phyloP scores from a whole-genome alignment of 1,284 basidiomycete species.

The Tetrapyrgos nigripes region DNA sequence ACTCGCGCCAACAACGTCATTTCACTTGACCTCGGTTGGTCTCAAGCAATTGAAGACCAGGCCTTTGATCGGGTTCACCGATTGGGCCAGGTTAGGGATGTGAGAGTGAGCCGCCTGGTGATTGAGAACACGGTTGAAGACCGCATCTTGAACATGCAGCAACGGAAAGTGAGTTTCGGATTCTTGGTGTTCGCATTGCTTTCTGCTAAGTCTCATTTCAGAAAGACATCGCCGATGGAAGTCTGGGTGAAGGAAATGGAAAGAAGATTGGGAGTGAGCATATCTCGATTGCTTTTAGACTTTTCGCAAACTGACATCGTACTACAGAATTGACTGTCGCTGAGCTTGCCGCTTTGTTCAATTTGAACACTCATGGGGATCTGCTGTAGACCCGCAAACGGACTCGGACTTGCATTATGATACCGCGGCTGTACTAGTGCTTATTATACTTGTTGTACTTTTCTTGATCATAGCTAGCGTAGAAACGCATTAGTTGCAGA shows the following conservation, averaged over 20 bases:
- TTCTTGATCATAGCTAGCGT: too few species aligned
- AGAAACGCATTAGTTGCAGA: too few species aligned
- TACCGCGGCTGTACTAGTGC: too few species aligned
- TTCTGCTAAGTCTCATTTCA: slow-evolving; percentile 21
- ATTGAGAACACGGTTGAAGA: slow-evolving; percentile 65
- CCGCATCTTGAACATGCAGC: slow-evolving; percentile 62
- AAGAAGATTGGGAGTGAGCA: slow-evolving; percentile 62
- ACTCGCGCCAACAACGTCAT: slow-evolving; percentile 69
- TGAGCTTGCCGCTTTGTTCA: slow-evolving; percentile 49
- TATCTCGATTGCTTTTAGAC: slow-evolving; percentile 16
- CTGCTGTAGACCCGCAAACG: neutral
- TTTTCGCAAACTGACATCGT: slow-evolving; percentile 1
- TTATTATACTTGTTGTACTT: too few species aligned
- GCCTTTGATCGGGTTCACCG: slow-evolving; percentile 59
- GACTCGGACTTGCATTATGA: too few species aligned
- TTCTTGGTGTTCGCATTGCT: neutral
- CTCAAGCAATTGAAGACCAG: slow-evolving; percentile 62
- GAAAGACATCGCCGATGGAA: slow-evolving; percentile 62
- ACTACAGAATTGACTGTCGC: slow-evolving; percentile 49
- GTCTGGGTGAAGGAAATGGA: slow-evolving; percentile 62
- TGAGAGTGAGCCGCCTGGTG: slow-evolving; percentile 65
- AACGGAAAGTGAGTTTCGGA: slow-evolving; percentile 51
- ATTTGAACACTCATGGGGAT: slow-evolving; percentile 51
- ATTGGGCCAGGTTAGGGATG: slow-evolving; percentile 58
- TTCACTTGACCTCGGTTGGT: slow-evolving; percentile 67